phyloP scores from a whole-genome alignment of 2,329 filamentous ascomycete species.

The Cladobotryum protrusum region DNA sequence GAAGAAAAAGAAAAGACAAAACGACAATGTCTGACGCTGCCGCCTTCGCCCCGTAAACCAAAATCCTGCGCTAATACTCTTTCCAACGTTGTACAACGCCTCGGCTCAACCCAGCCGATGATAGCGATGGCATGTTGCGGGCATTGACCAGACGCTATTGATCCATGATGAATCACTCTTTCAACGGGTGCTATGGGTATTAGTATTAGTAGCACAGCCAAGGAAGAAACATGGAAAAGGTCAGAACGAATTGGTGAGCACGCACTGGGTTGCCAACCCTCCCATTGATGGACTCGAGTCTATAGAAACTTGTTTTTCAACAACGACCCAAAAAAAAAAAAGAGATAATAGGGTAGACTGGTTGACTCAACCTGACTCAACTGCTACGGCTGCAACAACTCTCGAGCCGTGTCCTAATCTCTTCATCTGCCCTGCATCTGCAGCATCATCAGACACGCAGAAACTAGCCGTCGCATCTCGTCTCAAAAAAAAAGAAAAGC shows the following conservation, averaged over 20 bases:
- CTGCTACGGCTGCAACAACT: too few relatives aligned
- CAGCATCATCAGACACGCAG: conserved; percentile 13
- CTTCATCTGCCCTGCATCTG: conserved; percentile 10
- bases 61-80: conserved; percentile 6
- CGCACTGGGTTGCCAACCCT: too few relatives aligned
- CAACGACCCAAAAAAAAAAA: too few relatives aligned
- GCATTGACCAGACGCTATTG: conserved; percentile 2
- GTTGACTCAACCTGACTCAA: too few relatives aligned
- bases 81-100: conserved; percentile 2
- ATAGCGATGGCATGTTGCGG: neutral
- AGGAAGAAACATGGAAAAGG: too few relatives aligned
- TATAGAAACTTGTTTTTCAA: too few relatives aligned
- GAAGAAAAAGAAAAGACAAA: too few relatives aligned
- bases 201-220: too few relatives aligned
- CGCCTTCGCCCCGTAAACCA: conserved; percentile 3
- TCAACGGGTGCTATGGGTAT: conserved; percentile 5
- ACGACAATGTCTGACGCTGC: conserved; percentile 6
- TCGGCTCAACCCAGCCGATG: conserved; percentile 10
- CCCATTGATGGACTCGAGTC: too few relatives aligned
- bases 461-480: conserved; percentile 14
- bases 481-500: conserved; percentile 17
- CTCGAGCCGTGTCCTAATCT: neutral
- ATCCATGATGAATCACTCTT: neutral
- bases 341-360: too few relatives aligned
- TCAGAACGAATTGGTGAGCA: too few relatives aligned